phyloP scores from a whole-genome alignment of 768 basidiomycete species.

The Tylopilus cervinicoccineus region DNA sequence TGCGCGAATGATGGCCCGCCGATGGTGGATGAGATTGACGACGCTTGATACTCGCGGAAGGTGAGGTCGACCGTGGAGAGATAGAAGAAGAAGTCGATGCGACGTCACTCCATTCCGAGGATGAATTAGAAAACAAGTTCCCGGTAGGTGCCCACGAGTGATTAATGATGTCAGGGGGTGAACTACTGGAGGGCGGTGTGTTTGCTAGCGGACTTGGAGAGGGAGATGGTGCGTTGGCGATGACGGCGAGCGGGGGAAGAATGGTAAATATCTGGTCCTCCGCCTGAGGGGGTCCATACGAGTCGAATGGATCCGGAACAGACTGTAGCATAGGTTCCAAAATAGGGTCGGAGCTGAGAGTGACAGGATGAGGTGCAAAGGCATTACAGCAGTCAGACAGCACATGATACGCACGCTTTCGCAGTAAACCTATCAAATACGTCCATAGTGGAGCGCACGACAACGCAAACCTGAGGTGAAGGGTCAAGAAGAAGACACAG shows the following conservation, averaged over 20 bases:
- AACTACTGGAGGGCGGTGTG: constrained; percentile 37
- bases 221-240: constrained; percentile 61
- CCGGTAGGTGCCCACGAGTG: constrained; percentile 51
- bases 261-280: constrained; percentile 94
- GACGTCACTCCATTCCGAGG: constrained; percentile 53
- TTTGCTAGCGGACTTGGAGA: constrained; percentile 56
- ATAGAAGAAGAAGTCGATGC: constrained; percentile 37
- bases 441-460: constrained; percentile 88
- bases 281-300: constrained; percentile 82
- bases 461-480: constrained; percentile 61
- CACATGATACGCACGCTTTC: constrained; percentile 63
- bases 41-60: constrained; percentile 39
- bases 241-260: constrained; percentile 76
- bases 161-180: constrained; percentile 30
- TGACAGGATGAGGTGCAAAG: constrained; percentile 10
- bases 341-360: constrained; percentile 72
- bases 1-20: constrained; percentile 40
- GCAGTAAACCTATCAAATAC: constrained; percentile 84
- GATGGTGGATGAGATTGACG: constrained; percentile 50
- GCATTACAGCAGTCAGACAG: constrained; percentile 1
- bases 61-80: constrained; percentile 51
- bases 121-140: constrained; percentile 45
- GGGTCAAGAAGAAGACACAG: constrained; percentile 11
- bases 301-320: constrained; percentile 89
- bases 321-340: constrained; percentile 89